Evolutionary conservation across 495 filamentous ascomycete species (phyloP).

Genomic region (Friedmanniomyces endolithicus): DNA sequence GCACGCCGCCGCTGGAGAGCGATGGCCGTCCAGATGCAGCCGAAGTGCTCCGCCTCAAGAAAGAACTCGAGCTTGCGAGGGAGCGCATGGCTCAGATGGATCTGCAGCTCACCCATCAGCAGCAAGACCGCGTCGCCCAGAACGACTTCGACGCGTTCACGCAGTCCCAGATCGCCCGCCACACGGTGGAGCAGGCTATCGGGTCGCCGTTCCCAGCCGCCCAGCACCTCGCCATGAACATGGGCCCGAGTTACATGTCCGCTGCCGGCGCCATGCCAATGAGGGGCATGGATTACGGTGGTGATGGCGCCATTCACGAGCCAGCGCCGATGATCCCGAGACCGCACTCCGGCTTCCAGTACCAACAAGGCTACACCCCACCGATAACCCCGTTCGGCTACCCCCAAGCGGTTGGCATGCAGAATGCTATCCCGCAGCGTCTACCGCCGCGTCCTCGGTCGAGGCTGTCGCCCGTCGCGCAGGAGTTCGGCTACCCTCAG

Average conservation of each 20-base stretch:
- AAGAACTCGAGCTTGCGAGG: conserved; percentile 67
- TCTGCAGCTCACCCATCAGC: conserved; percentile 53
- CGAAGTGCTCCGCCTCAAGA: conserved; percentile 48
- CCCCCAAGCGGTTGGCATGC: neutral
- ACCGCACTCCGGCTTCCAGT: conserved; percentile 23
- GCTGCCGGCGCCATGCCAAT: conserved; percentile 35
- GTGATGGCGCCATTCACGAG: conserved; percentile 23
- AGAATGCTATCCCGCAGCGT: neutral
- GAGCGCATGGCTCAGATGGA: conserved; percentile 70
- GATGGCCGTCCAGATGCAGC: conserved; percentile 29
- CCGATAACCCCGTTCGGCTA: conserved; percentile 22
- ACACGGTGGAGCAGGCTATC: conserved; percentile 61
- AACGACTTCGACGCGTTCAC: neutral
- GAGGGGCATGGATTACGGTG: conserved; percentile 50
- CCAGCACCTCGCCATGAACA: conserved; percentile 18
- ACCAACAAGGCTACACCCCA: conserved; percentile 27
- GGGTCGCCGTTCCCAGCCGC: conserved; percentile 39
- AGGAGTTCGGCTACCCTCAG: conserved; percentile 48
- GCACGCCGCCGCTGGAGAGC: conserved; percentile 36
- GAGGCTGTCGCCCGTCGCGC: conserved; percentile 70
- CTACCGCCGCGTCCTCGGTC: conserved; percentile 44
- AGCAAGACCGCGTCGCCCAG: neutral
- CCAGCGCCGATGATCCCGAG: conserved; percentile 7
- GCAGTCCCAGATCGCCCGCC: conserved; percentile 61
- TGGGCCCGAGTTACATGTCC: neutral